phyloP scores from a whole-genome alignment of 2,329 filamentous ascomycete species.

The Pseudogymnoascus sp. region DNA sequence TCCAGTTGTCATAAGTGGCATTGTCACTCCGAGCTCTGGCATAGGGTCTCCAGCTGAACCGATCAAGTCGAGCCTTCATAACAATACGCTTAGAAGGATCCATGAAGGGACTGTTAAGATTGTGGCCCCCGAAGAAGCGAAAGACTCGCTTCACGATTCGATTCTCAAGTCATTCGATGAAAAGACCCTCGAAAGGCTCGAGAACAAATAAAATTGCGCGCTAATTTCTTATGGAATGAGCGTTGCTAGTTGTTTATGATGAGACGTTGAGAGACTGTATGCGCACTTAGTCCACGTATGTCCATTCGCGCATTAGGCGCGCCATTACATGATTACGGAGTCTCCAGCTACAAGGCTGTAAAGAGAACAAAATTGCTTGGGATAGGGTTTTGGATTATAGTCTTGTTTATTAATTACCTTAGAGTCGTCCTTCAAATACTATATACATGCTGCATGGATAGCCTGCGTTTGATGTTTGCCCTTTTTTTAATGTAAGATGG shows the following conservation, averaged over 20 bases:
- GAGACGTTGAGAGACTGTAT: neutral
- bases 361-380: neutral
- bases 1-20: slow-evolving; percentile 55
- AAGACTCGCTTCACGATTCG: neutral
- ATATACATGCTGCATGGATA: neutral
- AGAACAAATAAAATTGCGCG: neutral
- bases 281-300: neutral
- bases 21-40: slow-evolving; percentile 24
- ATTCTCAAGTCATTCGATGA: neutral
- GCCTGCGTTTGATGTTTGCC: neutral
- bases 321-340: neutral
- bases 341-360: neutral
- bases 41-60: slow-evolving; percentile 18
- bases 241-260: neutral
- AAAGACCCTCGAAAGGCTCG: neutral
- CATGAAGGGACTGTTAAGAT: neutral
- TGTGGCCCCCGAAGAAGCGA: neutral
- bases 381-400: neutral
- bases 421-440: neutral
- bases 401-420: neutral
- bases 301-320: neutral
- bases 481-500: neutral
- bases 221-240: neutral
- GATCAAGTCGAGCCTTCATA: slow-evolving; percentile 8
- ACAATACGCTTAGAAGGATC: neutral